Conservation (phyloP, 176 grass and related monocot genomes). For the Urochloa ruziziensis region DNA sequence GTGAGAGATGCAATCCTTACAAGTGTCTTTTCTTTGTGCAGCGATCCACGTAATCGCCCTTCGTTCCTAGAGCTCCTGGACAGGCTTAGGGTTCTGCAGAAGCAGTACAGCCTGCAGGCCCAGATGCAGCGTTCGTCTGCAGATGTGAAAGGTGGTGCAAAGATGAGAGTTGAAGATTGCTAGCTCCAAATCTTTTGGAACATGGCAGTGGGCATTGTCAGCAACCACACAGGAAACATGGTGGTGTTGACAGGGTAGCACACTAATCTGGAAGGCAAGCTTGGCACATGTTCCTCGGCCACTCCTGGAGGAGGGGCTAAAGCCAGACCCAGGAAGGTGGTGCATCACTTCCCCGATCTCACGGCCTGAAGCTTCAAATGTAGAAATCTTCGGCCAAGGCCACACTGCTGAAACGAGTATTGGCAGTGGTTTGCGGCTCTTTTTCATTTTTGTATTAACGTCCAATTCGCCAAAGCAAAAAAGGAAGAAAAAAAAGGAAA, state of each 20-base stretch:
- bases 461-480: background rate
- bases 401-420: background rate
- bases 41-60: constrained; percentile 65
- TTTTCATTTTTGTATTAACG: background rate
- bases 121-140: constrained; percentile 41
- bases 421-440: background rate
- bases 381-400: background rate
- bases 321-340: background rate
- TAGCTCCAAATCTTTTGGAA: constrained; percentile 5
- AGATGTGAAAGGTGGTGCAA: constrained; percentile 34
- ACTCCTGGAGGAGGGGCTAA: background rate
- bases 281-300: background rate
- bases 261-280: background rate
- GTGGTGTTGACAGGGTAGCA: background rate
- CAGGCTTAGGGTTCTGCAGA: constrained; percentile 55
- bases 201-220: background rate
- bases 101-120: constrained; percentile 45
- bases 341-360: background rate
- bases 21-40: constrained; percentile 25
- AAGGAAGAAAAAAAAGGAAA: too few relatives aligned
- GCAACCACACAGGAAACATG: background rate
- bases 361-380: constrained; percentile 6
- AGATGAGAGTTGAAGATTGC: constrained; percentile 39
- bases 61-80: constrained; percentile 74
- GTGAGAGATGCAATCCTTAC: background rate